Evolutionary conservation across 106 monocot genomes (phyloP), one percentile per base, ranked within the genome.

Genomic region (Iris macrosiphon): DNA sequence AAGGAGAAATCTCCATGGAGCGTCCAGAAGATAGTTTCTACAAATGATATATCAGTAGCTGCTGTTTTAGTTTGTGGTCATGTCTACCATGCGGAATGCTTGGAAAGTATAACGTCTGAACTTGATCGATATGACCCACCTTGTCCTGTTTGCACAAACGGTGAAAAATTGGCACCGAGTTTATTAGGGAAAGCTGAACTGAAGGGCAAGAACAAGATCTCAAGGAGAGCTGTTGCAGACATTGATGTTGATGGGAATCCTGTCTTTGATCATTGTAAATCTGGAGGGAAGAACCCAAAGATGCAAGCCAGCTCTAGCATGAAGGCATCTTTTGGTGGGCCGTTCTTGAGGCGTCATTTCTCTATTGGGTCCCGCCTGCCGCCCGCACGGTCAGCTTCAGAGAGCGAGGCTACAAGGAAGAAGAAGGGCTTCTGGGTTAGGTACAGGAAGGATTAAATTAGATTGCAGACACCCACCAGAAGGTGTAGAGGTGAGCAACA

Each of bases 1-100:
- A 78, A 75, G 52, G 83, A 84, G 31, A 78, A 64, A 52, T 71
- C 84, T 12, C 64, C 73, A 6, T 88, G 79, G 83, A 75, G 74
- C 26, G 35, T 51, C 14, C 68, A 79, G 44, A 81, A 77, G 52
- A 63, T 87, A n/a, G 48, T 69, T 15, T 75, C 65, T 0, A 68
- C 59, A 43, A 68, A 44, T 45, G 93, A 90, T 34, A 52, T 75
- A 9, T 46, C 89, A 15, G 77, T 83, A 3, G 83, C 70, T 17
- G 86, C 83, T 4, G 77, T 98, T 71, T 68, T 98, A 3, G 49
- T 63, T 21, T 98, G 96, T 20, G 83, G 90, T 2, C 96, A 98
- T 62, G 75, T 80, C 0, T 98, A 75, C 38, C 96, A 98, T 30
- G 83, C 86, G 17, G 96, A 98, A 1, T 98, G 96, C 69, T 76